phyloP scores from a whole-genome alignment of 2,329 filamentous ascomycete genomes.

The Cladophialophora exuberans region DNA sequence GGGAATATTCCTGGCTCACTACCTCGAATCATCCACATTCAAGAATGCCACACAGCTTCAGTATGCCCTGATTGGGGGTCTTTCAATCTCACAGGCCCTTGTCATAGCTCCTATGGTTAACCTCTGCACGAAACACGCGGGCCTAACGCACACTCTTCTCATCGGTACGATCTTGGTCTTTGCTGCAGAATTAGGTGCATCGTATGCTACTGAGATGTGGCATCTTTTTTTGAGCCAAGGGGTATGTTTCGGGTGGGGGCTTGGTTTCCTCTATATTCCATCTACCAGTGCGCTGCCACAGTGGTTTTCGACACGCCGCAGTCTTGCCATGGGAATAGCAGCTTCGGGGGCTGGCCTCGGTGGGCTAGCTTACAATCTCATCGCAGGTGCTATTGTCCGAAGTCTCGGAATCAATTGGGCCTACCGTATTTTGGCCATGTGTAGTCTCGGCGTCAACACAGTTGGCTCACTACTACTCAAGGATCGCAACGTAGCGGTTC shows the following conservation, averaged over 20 bases:
- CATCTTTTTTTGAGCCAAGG: constrained; percentile 36
- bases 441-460: constrained; percentile 33
- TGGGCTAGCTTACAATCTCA: constrained; percentile 35
- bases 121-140: constrained; percentile 22
- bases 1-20: constrained; percentile 49
- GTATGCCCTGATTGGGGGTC: constrained; percentile 38
- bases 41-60: constrained; percentile 33
- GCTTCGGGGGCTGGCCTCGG: constrained; percentile 37
- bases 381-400: constrained; percentile 33
- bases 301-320: constrained; percentile 38
- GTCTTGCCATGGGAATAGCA: constrained; percentile 36
- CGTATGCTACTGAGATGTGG: constrained; percentile 33
- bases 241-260: constrained; percentile 33
- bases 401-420: constrained; percentile 34
- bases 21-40: constrained; percentile 39
- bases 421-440: constrained; percentile 36
- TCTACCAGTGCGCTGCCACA: constrained; percentile 31
- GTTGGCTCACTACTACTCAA: constrained; percentile 34
- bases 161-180: constrained; percentile 28
- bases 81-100: constrained; percentile 34
- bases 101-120: constrained; percentile 36
- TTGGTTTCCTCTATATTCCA: constrained; percentile 35
- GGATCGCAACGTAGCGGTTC: constrained; percentile 33
- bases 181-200: constrained; percentile 34
- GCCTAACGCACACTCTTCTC: constrained; percentile 30